These are phyloP conservation scores for Zygoascus tannicola DNA, from an alignment of 805 yeast species.

Conservation along the genomic window DNA sequence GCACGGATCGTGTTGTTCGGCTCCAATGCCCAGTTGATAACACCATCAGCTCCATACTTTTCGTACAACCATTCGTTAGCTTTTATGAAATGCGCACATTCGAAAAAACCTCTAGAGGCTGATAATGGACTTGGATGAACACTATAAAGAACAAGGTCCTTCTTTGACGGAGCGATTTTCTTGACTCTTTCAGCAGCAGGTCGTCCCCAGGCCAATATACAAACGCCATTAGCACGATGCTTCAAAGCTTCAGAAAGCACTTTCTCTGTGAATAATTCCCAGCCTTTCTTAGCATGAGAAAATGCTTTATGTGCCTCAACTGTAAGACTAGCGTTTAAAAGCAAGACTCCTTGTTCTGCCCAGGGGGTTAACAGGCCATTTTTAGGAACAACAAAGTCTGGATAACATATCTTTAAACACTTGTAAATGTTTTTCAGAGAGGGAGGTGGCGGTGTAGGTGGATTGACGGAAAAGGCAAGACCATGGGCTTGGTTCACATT, in stretches of 20 bases:
- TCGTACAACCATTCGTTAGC: slow-evolving; percentile 69
- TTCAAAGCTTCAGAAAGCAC: slow-evolving; percentile 46
- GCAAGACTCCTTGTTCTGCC: slow-evolving; percentile 80
- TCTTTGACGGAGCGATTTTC: slow-evolving; percentile 25
- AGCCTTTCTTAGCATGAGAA: slow-evolving; percentile 82
- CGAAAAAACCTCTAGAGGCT: slow-evolving; percentile 81
- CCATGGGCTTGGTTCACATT: slow-evolving; percentile 93
- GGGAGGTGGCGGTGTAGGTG: slow-evolving; percentile 82
- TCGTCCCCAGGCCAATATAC: slow-evolving; percentile 72
- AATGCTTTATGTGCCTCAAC: slow-evolving; percentile 91
- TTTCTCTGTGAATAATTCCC: slow-evolving; percentile 82
- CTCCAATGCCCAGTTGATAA: slow-evolving; percentile 60
- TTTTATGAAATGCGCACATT: slow-evolving; percentile 59
- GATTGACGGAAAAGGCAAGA: slow-evolving; percentile 80
- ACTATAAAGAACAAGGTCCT: slow-evolving; percentile 46
- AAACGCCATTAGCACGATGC: slow-evolving; percentile 43
- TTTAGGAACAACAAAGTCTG: slow-evolving; percentile 56
- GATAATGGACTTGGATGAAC: slow-evolving; percentile 96
- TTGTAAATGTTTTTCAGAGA: slow-evolving; percentile 82
- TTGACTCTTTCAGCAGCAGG: slow-evolving; percentile 61
- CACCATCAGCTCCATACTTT: slow-evolving; percentile 32
- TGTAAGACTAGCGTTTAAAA: slow-evolving; percentile 81
- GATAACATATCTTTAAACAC: slow-evolving; percentile 55
- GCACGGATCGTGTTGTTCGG: slow-evolving; percentile 13
- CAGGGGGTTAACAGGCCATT: slow-evolving; percentile 68